Conservation (phyloP, 441 rosid genomes). For the Metrosideros polymorpha region DNA sequence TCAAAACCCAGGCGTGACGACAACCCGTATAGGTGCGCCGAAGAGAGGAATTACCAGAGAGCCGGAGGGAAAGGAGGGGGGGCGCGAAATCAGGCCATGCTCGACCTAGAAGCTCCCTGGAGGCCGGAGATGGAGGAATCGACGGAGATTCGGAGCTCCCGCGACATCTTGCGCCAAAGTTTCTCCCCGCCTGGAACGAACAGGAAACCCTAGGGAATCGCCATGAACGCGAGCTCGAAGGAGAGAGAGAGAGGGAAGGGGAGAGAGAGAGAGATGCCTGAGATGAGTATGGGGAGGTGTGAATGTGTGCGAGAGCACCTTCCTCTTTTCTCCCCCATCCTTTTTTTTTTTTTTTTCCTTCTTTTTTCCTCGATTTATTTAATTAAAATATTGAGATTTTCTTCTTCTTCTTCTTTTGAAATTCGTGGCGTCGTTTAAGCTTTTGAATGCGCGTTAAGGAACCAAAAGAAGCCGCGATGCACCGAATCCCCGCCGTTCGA, state of each 20-base stretch:
- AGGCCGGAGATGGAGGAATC: conserved; percentile 5
- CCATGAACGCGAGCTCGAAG: not conserved
- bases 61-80: not conserved
- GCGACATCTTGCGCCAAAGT: conserved; percentile 7
- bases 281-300: not conserved
- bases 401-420: not conserved
- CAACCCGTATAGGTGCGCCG: too few species aligned
- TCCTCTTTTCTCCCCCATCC: not conserved
- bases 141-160: not conserved
- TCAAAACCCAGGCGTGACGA: not conserved
- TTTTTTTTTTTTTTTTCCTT: not conserved
- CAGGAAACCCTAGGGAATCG: not conserved
- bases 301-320: not conserved
- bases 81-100: conserved; percentile 30
- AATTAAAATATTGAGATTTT: not conserved
- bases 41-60: not conserved
- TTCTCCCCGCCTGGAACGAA: not conserved
- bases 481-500: not conserved
- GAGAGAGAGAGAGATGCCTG: not conserved
- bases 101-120: conserved; percentile 22
- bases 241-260: conserved; percentile 3
- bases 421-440: not conserved
- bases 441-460: not conserved
- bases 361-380: not conserved
- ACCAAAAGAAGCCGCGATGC: not conserved